Evolutionary conservation across 176 grass and related monocot genomes (phyloP), one percentile per base, ranked within the genome.

Genomic region (Pontederia crassipes): DNA sequence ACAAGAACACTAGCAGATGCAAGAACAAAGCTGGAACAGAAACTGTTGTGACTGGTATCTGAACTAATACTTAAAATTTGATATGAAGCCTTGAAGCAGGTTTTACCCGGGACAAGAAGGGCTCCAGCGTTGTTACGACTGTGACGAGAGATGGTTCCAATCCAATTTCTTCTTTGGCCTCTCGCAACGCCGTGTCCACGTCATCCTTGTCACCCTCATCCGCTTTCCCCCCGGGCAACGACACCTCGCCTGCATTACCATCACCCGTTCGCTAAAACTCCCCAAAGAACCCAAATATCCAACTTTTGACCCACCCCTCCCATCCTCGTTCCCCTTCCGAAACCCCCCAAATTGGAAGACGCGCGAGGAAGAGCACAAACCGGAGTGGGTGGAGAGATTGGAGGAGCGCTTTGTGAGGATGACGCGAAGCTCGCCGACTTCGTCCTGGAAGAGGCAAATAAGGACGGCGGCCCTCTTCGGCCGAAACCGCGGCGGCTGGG

Each of bases 91-190:
- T 12, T 45, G 65, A 68, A 68, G 29, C 32, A 55, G 52, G 32
- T 55, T 15, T 46, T 50, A 89, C 86, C 76, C 72, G 67, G 32
- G 86, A 89, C 72, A 89, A 74, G 64, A 76, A 85, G 17, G 83
- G 86, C 27, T 89, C 78, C 48, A 89, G 72, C 45, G 66, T 58
- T 9, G 78, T 59, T 54, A 81, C 86, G 1, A 85, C 61, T 20
- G 81, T 85, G 59, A 89, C 64, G 45, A 85, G 49, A 15, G 64
- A n/a, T 47, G 78, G 72, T 72, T 82, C 78, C 66, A 89, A 72
- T 46, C 86, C 86, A 58, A 85, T 89, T 68, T 89, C 81, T 66
- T 85, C 86, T 24, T 79, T 76, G 11, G 86, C 79, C 56, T 89
- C 82, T 54, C 86, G 75, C 58, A 73, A 71, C 57, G 86, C 86